Evolutionary conservation across 169 alveolate genomes (phyloP).

Genomic region (Babesia gibsoni): DNA sequence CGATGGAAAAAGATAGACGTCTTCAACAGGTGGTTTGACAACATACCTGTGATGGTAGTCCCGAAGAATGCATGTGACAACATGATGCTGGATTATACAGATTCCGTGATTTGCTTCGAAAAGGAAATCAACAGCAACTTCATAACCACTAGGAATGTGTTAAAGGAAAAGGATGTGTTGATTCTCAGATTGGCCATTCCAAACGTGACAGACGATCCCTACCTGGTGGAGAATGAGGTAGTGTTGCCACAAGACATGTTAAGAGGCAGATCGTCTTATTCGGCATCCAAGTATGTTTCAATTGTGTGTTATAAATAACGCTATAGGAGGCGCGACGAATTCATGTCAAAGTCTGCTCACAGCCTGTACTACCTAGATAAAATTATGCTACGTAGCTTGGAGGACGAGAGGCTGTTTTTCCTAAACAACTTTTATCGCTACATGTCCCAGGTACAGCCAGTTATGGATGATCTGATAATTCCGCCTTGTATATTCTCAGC

Average conservation of each 20-base stretch:
- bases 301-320: neutral
- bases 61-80: slow-evolving; percentile 97
- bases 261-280: neutral
- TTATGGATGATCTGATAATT: slow-evolving; percentile 18
- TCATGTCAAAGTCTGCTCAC: neutral
- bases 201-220: neutral
- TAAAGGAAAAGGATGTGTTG: neutral
- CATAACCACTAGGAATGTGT: neutral
- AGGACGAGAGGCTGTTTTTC: slow-evolving; percentile 8
- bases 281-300: neutral
- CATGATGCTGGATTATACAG: slow-evolving; percentile 93
- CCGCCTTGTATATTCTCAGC: slow-evolving; percentile 33
- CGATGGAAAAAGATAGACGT: slow-evolving; percentile 86
- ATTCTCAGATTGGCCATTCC: neutral
- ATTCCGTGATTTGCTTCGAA: slow-evolving; percentile 81
- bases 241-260: neutral
- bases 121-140: neutral
- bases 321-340: neutral
- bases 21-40: slow-evolving; percentile 83
- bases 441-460: neutral
- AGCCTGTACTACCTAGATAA: slow-evolving; percentile 4
- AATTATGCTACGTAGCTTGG: slow-evolving; percentile 6
- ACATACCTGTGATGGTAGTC: slow-evolving; percentile 87
- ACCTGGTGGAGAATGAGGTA: neutral
- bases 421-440: neutral